Evolutionary conservation across 805 yeast species (phyloP).

Genomic region (Pichia manshurica): DNA sequence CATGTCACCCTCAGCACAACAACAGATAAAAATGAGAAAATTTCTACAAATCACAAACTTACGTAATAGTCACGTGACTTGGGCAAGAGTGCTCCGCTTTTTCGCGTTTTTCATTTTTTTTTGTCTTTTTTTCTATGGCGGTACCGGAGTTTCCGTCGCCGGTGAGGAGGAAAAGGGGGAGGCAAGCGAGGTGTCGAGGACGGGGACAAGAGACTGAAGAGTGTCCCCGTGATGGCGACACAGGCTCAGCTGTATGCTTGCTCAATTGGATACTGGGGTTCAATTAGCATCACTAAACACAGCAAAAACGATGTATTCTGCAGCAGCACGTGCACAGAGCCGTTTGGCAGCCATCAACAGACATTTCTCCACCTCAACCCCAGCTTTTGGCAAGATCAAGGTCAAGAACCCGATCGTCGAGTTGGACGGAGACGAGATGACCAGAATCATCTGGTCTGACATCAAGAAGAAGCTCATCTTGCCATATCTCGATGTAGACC

Average conservation of each 20-base stretch:
- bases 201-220: not conserved
- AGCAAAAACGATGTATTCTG: constrained; percentile 7
- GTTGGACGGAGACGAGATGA: constrained; percentile 83
- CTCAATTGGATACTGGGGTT: too few relatives aligned
- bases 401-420: constrained; percentile 74
- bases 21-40: too few relatives aligned
- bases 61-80: too few relatives aligned
- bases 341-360: constrained; percentile 16
- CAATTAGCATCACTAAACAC: too few relatives aligned
- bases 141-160: too few relatives aligned
- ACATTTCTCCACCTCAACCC: constrained; percentile 24
- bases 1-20: too few relatives aligned
- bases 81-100: too few relatives aligned
- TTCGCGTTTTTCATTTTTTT: too few relatives aligned
- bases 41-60: too few relatives aligned
- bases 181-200: not conserved
- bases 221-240: too few relatives aligned
- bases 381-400: constrained; percentile 47
- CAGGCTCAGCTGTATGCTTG: too few relatives aligned
- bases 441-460: constrained; percentile 74
- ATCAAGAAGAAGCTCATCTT: constrained; percentile 62
- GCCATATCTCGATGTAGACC: constrained; percentile 67
- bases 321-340: constrained; percentile 8
- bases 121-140: not conserved
- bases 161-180: not conserved